Evolutionary conservation across 805 yeast species (phyloP), one percentile per base, ranked within the genome.

Genomic region (Cyberlindnera galapagoensis): DNA sequence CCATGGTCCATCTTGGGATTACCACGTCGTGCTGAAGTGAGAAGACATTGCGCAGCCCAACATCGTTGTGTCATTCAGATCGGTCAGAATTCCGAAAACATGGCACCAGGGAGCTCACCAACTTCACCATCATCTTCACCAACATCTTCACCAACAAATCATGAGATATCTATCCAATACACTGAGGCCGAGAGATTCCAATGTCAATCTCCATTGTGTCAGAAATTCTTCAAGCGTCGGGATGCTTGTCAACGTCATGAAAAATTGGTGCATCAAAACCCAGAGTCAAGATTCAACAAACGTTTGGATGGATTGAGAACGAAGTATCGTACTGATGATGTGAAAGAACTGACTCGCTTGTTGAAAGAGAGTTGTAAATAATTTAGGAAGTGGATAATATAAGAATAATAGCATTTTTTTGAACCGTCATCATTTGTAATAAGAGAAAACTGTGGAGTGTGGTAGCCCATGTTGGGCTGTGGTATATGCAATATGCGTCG

Each of bases 191-290:
- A 33, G 9, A 22, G 17, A 13, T 39, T 39, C n/a, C 26, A 39
- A 5, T 64, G 69, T 35, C 40, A 54, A 0, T 44, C 52, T 27
- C 44, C 49, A 4, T 47, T 47, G 30, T 76, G 82, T 43, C 64
- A 61, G 8, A 71, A 68, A 39, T 46, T 44, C 7, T 74, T 75
- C 44, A 65, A 65, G 39, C 55, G 81, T 30, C 65, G 63, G 33
- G 81, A 76, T 47, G 68, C 79, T 1, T 59, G 67, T 35, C 63
- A 59, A 26, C 60, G 81, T 41, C 83, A 76, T 44, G 59, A 59
- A 18, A 62, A 63, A 30, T 56, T 74, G 37, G 77, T 71, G 10
- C 80, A 74, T 46, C 44, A 54, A 15, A 63, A 65, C 31, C 44
- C 45, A 6, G 44, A 52, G 5, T 62, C 68, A 14, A 41, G 71